Evolutionary conservation across 1,284 basidiomycete genomes (phyloP).

Genomic region (Earliella scabrosa): DNA sequence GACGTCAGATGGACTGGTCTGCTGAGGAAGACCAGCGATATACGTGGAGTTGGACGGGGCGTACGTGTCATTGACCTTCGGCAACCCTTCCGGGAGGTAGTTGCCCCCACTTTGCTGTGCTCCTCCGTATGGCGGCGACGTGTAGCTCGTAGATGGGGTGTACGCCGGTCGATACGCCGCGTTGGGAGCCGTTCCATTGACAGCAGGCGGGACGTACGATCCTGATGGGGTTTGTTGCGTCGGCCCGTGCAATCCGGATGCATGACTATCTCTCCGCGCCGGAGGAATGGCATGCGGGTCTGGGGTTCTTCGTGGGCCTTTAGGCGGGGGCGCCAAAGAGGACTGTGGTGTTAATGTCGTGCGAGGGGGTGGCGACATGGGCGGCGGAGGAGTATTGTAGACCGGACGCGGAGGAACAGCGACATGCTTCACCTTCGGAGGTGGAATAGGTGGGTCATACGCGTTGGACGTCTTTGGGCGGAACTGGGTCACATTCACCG

Average conservation of each 20-base stretch:
- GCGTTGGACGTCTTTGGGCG: constrained; percentile 73
- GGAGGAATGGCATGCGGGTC: constrained; percentile 10
- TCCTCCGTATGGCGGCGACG: neutral
- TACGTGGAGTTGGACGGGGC: constrained; percentile 3
- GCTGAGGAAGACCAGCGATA: neutral
- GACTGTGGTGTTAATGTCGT: constrained; percentile 32
- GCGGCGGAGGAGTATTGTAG: constrained; percentile 23
- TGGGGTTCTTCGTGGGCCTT: constrained; percentile 10
- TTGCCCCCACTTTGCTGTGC: neutral
- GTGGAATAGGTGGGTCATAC: constrained; percentile 79
- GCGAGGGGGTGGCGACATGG: constrained; percentile 34
- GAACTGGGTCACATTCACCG: constrained; percentile 43
- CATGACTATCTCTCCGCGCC: constrained; percentile 9
- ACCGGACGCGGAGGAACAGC: constrained; percentile 29
- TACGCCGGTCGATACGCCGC: constrained; percentile 7
- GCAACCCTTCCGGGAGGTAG: constrained; percentile 3
- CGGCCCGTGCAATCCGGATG: neutral
- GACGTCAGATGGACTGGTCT: neutral
- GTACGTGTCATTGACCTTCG: constrained; percentile 6
- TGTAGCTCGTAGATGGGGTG: neutral
- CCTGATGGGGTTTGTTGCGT: neutral
- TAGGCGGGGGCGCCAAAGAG: constrained; percentile 15
- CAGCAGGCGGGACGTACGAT: constrained; percentile 4
- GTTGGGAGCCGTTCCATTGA: constrained; percentile 5
- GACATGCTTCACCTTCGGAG: constrained; percentile 50